Base-by-base conservation (phyloP, 1,284 basidiomycete species). In the Irpex sp. region DNA sequence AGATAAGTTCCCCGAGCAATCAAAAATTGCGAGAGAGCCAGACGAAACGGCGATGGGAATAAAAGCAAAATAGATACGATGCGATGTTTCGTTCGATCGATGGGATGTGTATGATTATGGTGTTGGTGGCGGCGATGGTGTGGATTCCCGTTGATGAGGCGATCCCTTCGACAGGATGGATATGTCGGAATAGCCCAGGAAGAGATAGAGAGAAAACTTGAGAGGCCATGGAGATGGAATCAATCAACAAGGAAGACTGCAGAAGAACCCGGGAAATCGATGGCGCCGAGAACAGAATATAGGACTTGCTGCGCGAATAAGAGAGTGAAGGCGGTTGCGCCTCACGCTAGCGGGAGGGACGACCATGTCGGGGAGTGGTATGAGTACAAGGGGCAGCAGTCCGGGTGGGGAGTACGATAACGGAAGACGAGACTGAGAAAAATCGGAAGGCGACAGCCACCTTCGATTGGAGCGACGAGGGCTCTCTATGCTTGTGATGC, bases 141-240 rank as follows among this genome's bases (percentile, higher is more conserved):
- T 26, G 26, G 26, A 63, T 63, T 62, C 56, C 68, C 59, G 67
- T 68, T 47, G 65, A 61, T 65, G 70, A 56, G 54, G 68, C 68
- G 66, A 72, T 71, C 72, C 75, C 73, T 67, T 64, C 76, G 83
- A 86, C 84, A 79, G 83, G 82, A 85, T 84, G 84, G 81, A 86
- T 85, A 86, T 82, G 84, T 85, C 84, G 74, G 74, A 75, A 74
- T 74, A 76, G 73, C 76, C 67, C 15, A 44, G 61, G 67, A 57
- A 40, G 59, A 66, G 60, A 59, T 58, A 58, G 57, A 59, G 63
- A 63, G 63, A 63, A 56, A 64, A 38, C 26, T 26, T 26, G 26
- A 40, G 54, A 56, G 47, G 56, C 65, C 57, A 59, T 64, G 62
- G 36, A 26, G 62, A 59, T 63, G 58, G 58, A 62, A 26, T 26